Percentiles rank a stretch among this genome's conserved stretches.
These are phyloP conservation scores for Arachis stenosperma DNA, from an alignment of 306 rosid genomes.

Conservation along the genomic window DNA sequence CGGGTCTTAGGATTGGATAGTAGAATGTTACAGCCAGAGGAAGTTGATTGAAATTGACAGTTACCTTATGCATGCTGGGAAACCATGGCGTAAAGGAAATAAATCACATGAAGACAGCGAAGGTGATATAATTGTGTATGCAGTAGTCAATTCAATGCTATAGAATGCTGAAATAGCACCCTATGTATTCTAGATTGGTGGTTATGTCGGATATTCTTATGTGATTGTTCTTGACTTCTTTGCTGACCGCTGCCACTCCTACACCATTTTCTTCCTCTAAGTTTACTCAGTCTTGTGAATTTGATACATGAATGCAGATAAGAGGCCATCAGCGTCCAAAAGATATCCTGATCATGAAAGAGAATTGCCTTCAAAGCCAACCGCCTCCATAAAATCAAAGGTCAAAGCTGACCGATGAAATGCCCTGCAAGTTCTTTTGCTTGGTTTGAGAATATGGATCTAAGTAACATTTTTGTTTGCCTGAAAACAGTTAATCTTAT, in stretches of 20 bases:
- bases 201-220: slow-evolving; percentile 1
- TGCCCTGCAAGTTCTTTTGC: not conserved
- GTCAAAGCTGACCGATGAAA: slow-evolving; percentile 42
- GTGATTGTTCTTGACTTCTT: slow-evolving; percentile 17
- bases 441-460: slow-evolving; percentile 23
- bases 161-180: slow-evolving; percentile 22
- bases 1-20: slow-evolving; percentile 80
- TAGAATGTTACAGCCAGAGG: slow-evolving; percentile 72
- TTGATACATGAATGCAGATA: slow-evolving; percentile 48
- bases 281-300: slow-evolving; percentile 30
- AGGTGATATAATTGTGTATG: slow-evolving; percentile 53
- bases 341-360: slow-evolving; percentile 52
- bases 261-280: slow-evolving; percentile 10
- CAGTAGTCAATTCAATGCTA: slow-evolving; percentile 16
- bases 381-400: slow-evolving; percentile 48
- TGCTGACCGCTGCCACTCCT: slow-evolving; percentile 5
- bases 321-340: slow-evolving; percentile 43
- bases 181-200: not conserved
- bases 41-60: slow-evolving; percentile 83
- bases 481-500: slow-evolving; percentile 11
- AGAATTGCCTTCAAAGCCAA: slow-evolving; percentile 50
- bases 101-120: slow-evolving; percentile 43
- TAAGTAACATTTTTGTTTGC: slow-evolving; percentile 22
- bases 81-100: slow-evolving; percentile 83
- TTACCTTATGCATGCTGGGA: slow-evolving; percentile 80